Percentiles rank a stretch among this genome's conserved stretches.
These are phyloP conservation scores for Plantago rigida DNA, from an alignment of 305 asterid genomes.

Conservation along the genomic window DNA sequence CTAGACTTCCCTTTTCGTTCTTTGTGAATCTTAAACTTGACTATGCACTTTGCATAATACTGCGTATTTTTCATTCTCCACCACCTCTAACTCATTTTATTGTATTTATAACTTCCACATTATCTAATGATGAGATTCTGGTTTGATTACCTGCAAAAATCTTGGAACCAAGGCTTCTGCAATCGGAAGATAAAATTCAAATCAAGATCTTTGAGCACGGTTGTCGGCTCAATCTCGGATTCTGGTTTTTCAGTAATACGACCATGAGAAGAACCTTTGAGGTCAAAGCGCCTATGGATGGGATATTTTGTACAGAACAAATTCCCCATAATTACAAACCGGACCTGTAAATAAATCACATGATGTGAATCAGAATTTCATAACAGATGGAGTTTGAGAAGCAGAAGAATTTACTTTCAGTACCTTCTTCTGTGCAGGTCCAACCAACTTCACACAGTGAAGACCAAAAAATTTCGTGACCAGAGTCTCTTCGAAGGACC, in stretches of 20 bases:
- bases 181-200: conserved; percentile 70
- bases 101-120: background rate
- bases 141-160: conserved; percentile 57
- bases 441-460: conserved; percentile 79
- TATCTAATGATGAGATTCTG: background rate
- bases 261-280: conserved; percentile 95
- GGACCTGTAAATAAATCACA: conserved; percentile 46
- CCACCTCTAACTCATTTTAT: background rate
- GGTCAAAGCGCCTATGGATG: conserved; percentile 75
- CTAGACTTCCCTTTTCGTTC: background rate
- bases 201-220: conserved; percentile 93
- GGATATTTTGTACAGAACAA: conserved; percentile 64
- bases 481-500: conserved; percentile 58
- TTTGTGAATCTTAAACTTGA: background rate
- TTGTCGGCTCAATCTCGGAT: conserved; percentile 63
- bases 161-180: conserved; percentile 62
- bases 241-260: conserved; percentile 62
- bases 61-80: background rate
- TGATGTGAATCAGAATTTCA: conserved; percentile 4
- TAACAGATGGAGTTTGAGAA: background rate
- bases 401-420: conserved; percentile 3
- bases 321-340: conserved; percentile 92
- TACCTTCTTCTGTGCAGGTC: conserved; percentile 89
- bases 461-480: conserved; percentile 79
- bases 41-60: no score